phyloP scores from a whole-genome alignment of 352 stramenopile genomes.

The Discostella stelligera region DNA sequence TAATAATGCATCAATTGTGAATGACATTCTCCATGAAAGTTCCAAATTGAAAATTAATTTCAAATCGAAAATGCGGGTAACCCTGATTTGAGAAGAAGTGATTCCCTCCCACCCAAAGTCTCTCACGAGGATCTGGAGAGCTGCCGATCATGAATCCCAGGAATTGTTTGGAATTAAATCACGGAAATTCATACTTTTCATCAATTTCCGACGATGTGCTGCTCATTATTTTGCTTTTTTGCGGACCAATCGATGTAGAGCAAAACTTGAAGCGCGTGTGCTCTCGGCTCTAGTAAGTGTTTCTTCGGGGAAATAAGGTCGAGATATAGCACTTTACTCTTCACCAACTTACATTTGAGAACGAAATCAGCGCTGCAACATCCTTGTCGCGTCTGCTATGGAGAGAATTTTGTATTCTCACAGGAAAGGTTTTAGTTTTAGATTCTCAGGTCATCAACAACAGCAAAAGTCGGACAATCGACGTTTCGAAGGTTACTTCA shows the following conservation, averaged over 20 bases:
- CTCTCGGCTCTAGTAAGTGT: conserved; percentile 33
- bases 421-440: conserved; percentile 26
- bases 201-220: conserved; percentile 32
- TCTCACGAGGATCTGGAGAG: no score
- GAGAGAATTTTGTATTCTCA: conserved; percentile 45
- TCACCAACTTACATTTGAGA: background rate
- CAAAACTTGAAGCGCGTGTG: conserved; percentile 29
- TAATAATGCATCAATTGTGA: no score
- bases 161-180: no score
- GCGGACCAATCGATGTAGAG: conserved; percentile 29
- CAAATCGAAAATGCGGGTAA: no score
- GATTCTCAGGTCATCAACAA: no score
- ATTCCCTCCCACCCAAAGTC: no score
- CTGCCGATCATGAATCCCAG: no score
- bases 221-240: conserved; percentile 25
- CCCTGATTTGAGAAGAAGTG: no score
- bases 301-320: background rate
- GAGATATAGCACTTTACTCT: background rate
- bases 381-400: conserved; percentile 30
- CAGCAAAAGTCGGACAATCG: no score
- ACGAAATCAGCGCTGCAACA: conserved; percentile 17
- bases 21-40: no score
- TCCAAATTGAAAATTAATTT: no score
- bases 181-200: background rate
- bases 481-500: background rate